Percentiles rank a stretch among this genome's conserved stretches.
phyloP scores from a whole-genome alignment of 2,329 filamentous ascomycete genomes.

The Trichoderma atrobrunneum region DNA sequence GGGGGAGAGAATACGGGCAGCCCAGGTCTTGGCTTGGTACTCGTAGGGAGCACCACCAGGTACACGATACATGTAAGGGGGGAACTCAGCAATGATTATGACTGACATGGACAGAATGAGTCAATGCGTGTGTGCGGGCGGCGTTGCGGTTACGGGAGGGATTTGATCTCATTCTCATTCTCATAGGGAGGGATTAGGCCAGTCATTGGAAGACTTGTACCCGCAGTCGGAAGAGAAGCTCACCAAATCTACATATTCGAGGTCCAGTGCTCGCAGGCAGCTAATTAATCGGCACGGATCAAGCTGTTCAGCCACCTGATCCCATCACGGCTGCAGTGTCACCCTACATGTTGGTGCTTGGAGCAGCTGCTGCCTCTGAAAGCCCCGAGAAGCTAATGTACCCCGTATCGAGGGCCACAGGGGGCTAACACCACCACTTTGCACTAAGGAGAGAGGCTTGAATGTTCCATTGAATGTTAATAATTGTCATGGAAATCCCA shows the following conservation, averaged over 20 bases:
- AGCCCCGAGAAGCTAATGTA: conserved; percentile 11
- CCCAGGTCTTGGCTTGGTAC: background rate
- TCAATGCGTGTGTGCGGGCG: conserved; percentile 2
- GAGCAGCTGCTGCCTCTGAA: background rate
- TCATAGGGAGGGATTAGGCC: background rate
- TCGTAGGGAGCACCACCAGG: background rate
- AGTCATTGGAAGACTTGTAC: background rate
- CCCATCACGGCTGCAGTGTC: background rate
- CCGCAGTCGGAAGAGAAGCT: background rate
- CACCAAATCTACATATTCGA: background rate
- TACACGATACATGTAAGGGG: background rate
- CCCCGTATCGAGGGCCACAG: background rate
- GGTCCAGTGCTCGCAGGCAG: background rate
- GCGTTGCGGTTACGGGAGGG: background rate
- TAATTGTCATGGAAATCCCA: background rate
- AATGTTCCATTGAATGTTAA: background rate
- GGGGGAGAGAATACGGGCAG: background rate
- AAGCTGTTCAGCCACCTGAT: background rate
- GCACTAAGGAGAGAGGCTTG: background rate
- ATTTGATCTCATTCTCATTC: background rate
- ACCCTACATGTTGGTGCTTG: background rate
- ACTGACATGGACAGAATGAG: background rate
- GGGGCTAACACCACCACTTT: background rate
- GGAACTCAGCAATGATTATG: background rate
- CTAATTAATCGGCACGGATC: background rate